A percentile compares a stretch with the other conserved stretches of the same genome.
phyloP scores from a whole-genome alignment of 2,329 filamentous ascomycete genomes.

The Moelleriella libera region DNA sequence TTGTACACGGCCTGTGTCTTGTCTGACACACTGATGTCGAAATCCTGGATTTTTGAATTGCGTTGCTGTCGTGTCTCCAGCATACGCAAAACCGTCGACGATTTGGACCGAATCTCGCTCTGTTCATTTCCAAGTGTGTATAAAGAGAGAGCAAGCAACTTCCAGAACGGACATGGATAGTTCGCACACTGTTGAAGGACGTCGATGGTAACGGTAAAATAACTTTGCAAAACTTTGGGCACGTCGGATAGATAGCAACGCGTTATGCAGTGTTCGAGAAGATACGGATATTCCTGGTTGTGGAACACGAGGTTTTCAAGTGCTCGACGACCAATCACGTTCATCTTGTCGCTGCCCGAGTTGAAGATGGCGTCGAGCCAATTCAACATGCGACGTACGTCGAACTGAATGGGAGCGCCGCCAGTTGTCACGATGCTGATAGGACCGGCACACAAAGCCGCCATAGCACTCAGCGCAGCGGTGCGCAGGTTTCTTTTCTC shows the following conservation, averaged over 20 bases:
- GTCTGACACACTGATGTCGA: conserved; percentile 96
- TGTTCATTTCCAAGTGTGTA: conserved; percentile 90
- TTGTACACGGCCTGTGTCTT: conserved; percentile 98
- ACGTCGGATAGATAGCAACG: conserved; percentile 77
- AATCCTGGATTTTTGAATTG: conserved; percentile 87
- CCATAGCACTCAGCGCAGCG: conserved; percentile 90
- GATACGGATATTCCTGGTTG: conserved; percentile 73
- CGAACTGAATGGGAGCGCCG: conserved; percentile 77
- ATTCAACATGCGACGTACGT: conserved; percentile 78
- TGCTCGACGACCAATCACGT: conserved; percentile 76
- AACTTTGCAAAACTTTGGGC: conserved; percentile 80
- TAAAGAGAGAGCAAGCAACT: conserved; percentile 71
- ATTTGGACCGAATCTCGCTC: conserved; percentile 78
- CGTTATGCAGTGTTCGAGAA: conserved; percentile 81
- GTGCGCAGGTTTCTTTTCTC: conserved; percentile 87
- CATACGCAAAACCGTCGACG: conserved; percentile 63
- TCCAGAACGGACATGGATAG: conserved; percentile 81
- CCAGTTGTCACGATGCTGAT: conserved; percentile 82
- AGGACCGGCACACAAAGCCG: conserved; percentile 73
- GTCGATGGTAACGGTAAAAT: conserved; percentile 83
- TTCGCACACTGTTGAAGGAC: conserved; percentile 74
- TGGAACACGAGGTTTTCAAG: conserved; percentile 81
- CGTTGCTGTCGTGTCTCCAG: conserved; percentile 67
- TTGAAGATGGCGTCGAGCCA: conserved; percentile 96
- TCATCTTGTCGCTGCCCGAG: conserved; percentile 80